These are phyloP conservation scores for Sporothrix dimorphospora DNA, from an alignment of 2,329 filamentous ascomycete genomes.

Conservation along the genomic window DNA sequence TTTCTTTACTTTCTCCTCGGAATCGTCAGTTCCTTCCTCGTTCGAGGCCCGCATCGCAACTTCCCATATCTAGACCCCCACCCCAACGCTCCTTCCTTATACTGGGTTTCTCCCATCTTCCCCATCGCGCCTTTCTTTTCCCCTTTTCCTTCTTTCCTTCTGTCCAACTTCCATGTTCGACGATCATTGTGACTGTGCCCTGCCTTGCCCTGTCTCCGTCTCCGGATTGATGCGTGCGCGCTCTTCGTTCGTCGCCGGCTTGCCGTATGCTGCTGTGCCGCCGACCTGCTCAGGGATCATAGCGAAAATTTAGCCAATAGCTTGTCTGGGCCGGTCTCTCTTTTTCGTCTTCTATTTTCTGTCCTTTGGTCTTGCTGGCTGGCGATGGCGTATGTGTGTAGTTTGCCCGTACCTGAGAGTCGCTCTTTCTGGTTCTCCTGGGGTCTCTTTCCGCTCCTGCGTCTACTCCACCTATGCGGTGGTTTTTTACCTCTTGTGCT, in stretches of 20 bases:
- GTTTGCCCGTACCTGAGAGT: constrained; percentile 21
- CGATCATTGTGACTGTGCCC: neutral
- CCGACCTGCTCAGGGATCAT: constrained; percentile 18
- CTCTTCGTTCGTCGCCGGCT: constrained; percentile 9
- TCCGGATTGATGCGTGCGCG: neutral
- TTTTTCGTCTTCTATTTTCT: neutral
- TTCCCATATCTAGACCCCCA: neutral
- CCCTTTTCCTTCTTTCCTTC: constrained; percentile 11
- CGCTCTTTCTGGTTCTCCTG: constrained; percentile 22
- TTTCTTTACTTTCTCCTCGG: neutral
- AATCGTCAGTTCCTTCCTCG: neutral
- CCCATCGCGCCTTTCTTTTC: neutral
- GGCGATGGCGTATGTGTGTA: constrained; percentile 17
- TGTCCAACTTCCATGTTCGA: neutral
- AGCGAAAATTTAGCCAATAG: neutral
- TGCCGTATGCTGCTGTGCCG: constrained; percentile 20
- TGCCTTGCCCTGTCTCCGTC: neutral
- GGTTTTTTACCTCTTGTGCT: neutral
- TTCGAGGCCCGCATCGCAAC: neutral
- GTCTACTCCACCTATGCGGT: constrained; percentile 10
- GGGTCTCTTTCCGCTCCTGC: constrained; percentile 18
- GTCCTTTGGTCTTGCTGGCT: neutral
- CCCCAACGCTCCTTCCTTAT: constrained; percentile 15
- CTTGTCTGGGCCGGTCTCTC: neutral
- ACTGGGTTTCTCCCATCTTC: neutral